Percentiles rank a stretch among this genome's conserved stretches.
Conservation (phyloP, 1,284 basidiomycete species). For the Leccinum fuscescens region DNA sequence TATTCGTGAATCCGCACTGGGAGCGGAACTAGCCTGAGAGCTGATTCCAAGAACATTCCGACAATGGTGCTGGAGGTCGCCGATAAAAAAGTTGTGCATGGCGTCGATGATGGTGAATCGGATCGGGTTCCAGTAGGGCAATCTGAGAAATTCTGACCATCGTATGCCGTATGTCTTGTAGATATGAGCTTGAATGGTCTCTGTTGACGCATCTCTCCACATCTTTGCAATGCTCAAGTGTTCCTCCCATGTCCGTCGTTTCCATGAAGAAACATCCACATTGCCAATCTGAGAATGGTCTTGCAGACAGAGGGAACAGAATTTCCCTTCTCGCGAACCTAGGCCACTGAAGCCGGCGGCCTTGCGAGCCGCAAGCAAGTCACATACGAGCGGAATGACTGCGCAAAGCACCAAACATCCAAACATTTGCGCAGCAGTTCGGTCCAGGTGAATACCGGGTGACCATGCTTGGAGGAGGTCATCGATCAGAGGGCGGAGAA, state of each 20-base stretch:
- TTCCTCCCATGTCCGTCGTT: slow-evolving; percentile 12
- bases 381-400: too few species aligned
- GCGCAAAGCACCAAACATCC: too few species aligned
- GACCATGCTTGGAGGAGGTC: too few species aligned
- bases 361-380: too few species aligned
- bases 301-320: slow-evolving; percentile 25
- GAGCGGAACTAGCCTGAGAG: neutral
- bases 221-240: slow-evolving; percentile 19
- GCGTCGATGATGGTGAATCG: neutral
- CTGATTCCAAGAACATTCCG: slow-evolving; percentile 1
- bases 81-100: slow-evolving; percentile 4
- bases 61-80: neutral
- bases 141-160: slow-evolving; percentile 1
- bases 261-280: slow-evolving; percentile 24
- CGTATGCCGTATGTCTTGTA: slow-evolving; percentile 1
- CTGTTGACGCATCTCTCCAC: slow-evolving; percentile 7
- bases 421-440: too few species aligned
- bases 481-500: too few species aligned
- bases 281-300: slow-evolving; percentile 30
- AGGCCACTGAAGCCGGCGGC: too few species aligned
- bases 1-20: neutral
- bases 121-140: slow-evolving; percentile 6
- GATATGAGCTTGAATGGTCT: neutral
- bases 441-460: too few species aligned
- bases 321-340: too few species aligned